phyloP scores from a whole-genome alignment of 371 early-diverging fungal species.

The Gilbertella persicaria region DNA sequence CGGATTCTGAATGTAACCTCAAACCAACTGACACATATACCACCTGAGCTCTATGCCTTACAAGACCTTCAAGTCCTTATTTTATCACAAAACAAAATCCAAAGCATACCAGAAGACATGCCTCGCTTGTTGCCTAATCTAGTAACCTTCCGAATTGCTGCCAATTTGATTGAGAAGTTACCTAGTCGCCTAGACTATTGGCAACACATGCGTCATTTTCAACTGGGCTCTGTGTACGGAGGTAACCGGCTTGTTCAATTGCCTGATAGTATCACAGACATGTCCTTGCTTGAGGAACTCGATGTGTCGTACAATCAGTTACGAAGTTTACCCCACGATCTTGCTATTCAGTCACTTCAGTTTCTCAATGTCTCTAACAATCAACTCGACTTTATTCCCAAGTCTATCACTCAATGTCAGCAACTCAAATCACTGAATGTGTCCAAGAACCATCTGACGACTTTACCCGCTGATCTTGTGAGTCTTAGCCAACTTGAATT shows the following conservation, averaged over 20 bases:
- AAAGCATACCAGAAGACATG: slow-evolving; percentile 46
- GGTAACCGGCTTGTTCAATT: slow-evolving; percentile 52
- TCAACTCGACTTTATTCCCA: slow-evolving; percentile 61
- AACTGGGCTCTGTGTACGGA: slow-evolving; percentile 62
- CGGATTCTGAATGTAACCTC: slow-evolving; percentile 54
- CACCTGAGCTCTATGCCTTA: slow-evolving; percentile 49
- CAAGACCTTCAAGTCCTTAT: slow-evolving; percentile 53
- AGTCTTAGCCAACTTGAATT: slow-evolving; percentile 52
- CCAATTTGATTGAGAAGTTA: slow-evolving; percentile 52
- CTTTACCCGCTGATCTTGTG: slow-evolving; percentile 60
- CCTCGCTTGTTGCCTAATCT: slow-evolving; percentile 45
- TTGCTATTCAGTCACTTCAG: slow-evolving; percentile 28
- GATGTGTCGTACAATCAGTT: slow-evolving; percentile 61
- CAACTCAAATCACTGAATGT: slow-evolving; percentile 51
- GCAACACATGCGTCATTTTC: slow-evolving; percentile 53
- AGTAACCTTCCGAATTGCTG: slow-evolving; percentile 50
- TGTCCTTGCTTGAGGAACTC: slow-evolving; percentile 50
- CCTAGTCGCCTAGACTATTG: slow-evolving; percentile 44
- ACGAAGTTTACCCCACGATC: slow-evolving; percentile 36
- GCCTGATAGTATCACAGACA: slow-evolving; percentile 49
- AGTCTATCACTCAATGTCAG: slow-evolving; percentile 50
- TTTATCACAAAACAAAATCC: slow-evolving; percentile 56
- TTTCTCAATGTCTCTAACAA: slow-evolving; percentile 52
- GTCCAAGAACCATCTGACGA: slow-evolving; percentile 60
- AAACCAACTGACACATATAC: slow-evolving; percentile 55